Base-by-base conservation (phyloP, 2,329 filamentous ascomycete species). In the Penicillium sp. region DNA sequence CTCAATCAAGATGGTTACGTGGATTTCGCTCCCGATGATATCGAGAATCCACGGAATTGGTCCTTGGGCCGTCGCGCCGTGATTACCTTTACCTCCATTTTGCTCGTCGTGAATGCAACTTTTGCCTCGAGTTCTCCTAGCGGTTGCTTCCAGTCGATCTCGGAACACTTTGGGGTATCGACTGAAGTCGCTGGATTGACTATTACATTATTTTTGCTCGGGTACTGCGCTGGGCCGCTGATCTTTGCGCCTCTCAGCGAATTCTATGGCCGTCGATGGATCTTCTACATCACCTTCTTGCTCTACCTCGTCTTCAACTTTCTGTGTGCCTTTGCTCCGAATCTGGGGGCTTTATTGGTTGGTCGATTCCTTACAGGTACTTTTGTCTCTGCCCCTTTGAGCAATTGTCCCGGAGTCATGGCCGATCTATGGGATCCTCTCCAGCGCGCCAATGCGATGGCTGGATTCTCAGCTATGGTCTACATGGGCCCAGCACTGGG, bases 231-330 rank as follows among this genome's bases (percentile, higher is more conserved):
- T 2, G 78, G 78, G 0, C 77, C 77, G 0, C 59, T 82, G 6
- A 59, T 82, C 9, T 82, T 79, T 69, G 80, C 78, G 0, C 82
- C 81, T 0, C 55, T 84, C 2, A 81, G 75, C 29, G 81, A 85
- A 55, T 77, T 82, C 42, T 75, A 74, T 41, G 79, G 80, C 30
- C 35, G 48, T 16, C 38, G 72, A 42, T 65, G 62, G 47, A 68
- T 77, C 31, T 74, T 77, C 47, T 71, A 74, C 52, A 48, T 47
- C 10, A 40, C 30, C 5, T 68, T 55, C 12, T 13, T 33, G 7
- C 25, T 45, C 10, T 69, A 70, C 42, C 55, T 77, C 44, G 70
- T 72, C 52, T 50, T 51, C 27, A 51, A 49, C 9, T 68, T 55
- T 12, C 29, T 48, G 2, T 77, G 74, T 46, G 71, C 74, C 8